Base-by-base conservation (phyloP, 306 rosid genomes). In the Alnus rubra region DNA sequence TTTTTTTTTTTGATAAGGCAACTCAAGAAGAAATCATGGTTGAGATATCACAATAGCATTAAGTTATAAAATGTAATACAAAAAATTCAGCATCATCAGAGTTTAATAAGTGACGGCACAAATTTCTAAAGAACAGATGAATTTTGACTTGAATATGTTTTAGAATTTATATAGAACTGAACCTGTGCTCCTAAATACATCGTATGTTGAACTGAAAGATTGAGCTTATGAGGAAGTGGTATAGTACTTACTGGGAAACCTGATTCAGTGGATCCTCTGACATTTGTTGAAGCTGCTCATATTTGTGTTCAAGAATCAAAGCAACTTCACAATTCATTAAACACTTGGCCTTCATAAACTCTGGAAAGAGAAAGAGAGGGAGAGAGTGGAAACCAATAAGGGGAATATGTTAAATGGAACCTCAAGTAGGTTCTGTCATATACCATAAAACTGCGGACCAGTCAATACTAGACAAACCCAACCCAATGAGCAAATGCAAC, bases 271-370 rank as follows among this genome's bases (percentile, higher is more conserved):
- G 89, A 84, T 95, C 98, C 45, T 92, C 98, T 42, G 98, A 88
- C 53, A 83, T 89, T 86, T 95, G 97, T 79, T 92, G 98, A 88
- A 92, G 98, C 85, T 92, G 98, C 87, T 95, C 98, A 78, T 87
- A 95, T 81, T 95, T 95, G 81, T 88, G 98, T 70, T 95, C 98
- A 58, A 95, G 98, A 84, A 95, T 95, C 90, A 95, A 86, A 3
- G 97, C 62, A 80, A 95, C 98, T 75, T 95, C 98, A 75, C 97
- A 95, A 84, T 95, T 95, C 98, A 92, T 95, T 77, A 92, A 87
- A 69, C 98, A 95, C 84, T 95, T 95, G 18, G 98, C 98, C 85
- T 95, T 95, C 86, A 95, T 82, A 83, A 95, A 95, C 84, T 95
- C 98, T 94, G 59, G 10, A 47, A 3, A 42, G 9, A 68, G 12